phyloP scores from a whole-genome alignment of 2,329 filamentous ascomycete species.

The Cryphonectria radicalis region DNA sequence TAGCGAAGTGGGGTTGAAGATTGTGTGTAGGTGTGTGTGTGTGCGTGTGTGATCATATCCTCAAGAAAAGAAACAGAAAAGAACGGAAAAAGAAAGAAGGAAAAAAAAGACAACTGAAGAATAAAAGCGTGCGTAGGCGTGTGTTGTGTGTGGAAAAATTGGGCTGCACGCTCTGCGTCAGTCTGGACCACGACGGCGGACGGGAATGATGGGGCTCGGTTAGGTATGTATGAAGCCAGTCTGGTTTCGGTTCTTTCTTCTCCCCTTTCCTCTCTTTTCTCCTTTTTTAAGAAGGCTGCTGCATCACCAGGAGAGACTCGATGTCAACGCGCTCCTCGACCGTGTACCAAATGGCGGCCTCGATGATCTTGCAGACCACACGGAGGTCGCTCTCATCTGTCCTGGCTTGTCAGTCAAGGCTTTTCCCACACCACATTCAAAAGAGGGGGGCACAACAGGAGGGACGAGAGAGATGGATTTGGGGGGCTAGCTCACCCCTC shows the following conservation, averaged over 20 bases:
- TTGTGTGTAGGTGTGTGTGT: background rate
- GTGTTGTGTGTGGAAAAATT: background rate
- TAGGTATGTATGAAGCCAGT: conserved; percentile 7
- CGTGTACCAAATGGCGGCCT: conserved; percentile 73
- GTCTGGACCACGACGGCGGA: conserved; percentile 17
- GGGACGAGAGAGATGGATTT: too few species aligned
- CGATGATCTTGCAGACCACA: conserved; percentile 70
- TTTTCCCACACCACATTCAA: too few species aligned
- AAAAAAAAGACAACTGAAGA: background rate
- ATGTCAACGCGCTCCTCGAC: conserved; percentile 34
- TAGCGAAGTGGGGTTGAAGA: background rate
- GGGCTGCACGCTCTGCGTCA: conserved; percentile 22
- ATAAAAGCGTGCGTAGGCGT: background rate
- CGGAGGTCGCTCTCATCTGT: conserved; percentile 67
- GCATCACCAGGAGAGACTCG: conserved; percentile 19
- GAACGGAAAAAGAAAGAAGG: background rate
- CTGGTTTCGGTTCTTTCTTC: background rate
- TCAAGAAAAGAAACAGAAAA: background rate
- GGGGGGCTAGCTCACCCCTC: conserved; percentile 47
- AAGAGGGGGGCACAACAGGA: background rate
- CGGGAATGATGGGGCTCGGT: conserved; percentile 6
- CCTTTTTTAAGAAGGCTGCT: conserved; percentile 2
- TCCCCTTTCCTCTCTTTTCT: background rate
- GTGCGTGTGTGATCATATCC: background rate
- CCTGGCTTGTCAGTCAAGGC: conserved; percentile 17